These are phyloP conservation scores for Naegleria lovaniensis DNA, from an alignment of 208 protist genomes.

Conservation along the genomic window DNA sequence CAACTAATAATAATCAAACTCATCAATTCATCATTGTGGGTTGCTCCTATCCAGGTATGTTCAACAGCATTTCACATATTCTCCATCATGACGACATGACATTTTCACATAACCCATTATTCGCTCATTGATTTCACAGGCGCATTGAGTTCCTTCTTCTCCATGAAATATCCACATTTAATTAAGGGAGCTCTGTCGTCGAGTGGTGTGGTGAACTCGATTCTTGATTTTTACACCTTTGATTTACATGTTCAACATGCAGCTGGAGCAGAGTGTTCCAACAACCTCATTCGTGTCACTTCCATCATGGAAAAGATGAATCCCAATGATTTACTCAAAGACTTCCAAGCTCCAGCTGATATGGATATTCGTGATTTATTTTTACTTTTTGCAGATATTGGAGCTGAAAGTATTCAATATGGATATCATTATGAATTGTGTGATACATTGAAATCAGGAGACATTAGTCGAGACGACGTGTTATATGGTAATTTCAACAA, in stretches of 20 bases:
- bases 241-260: not conserved
- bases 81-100: too few species aligned
- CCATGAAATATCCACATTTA: slow-evolving; percentile 17
- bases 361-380: slow-evolving; percentile 14
- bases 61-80: too few species aligned
- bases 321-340: not conserved
- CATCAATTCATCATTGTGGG: slow-evolving; percentile 12
- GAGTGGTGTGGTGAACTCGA: slow-evolving; percentile 8
- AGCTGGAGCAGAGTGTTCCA: not conserved
- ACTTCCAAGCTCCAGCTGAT: not conserved
- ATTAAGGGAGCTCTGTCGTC: not conserved
- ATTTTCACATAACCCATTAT: too few species aligned
- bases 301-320: not conserved
- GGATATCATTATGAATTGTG: slow-evolving; percentile 15
- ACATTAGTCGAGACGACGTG: not conserved
- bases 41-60: not conserved
- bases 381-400: not conserved
- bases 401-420: slow-evolving; percentile 10
- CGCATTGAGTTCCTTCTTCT: slow-evolving; percentile 1
- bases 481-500: not conserved
- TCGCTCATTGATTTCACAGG: too few species aligned
- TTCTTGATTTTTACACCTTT: slow-evolving; percentile 15
- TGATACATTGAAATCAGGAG: not conserved
- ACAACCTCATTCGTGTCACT: not conserved
- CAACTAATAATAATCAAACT: not conserved